Percentiles rank a stretch among this genome's conserved stretches.
Evolutionary conservation across 2,329 filamentous ascomycete species (phyloP).

Genomic region (Neospermospora avenae): DNA sequence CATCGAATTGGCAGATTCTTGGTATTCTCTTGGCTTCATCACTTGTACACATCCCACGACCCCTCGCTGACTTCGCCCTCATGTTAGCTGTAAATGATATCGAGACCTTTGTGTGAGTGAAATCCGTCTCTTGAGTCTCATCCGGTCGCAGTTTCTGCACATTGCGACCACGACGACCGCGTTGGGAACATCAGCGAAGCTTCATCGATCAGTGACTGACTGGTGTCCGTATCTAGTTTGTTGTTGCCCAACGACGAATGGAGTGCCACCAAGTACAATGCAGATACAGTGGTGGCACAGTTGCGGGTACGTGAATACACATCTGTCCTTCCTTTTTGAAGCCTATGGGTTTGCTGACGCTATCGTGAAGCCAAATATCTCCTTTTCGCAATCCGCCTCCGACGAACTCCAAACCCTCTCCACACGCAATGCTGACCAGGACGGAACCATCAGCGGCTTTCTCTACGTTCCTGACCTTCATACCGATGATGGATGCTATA

Average conservation of each 20-base stretch:
- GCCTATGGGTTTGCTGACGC: constrained; percentile 12
- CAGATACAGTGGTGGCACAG: constrained; percentile 22
- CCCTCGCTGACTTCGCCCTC: constrained; percentile 11
- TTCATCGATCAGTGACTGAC: constrained; percentile 16
- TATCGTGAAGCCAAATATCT: constrained; percentile 30
- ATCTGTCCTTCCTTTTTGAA: neutral
- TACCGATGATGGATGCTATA: constrained; percentile 56
- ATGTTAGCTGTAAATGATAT: constrained; percentile 29
- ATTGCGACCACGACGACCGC: neutral
- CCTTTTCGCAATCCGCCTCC: constrained; percentile 37
- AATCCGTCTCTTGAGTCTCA: neutral
- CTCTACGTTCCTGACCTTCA: constrained; percentile 78
- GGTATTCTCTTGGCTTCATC: constrained; percentile 15
- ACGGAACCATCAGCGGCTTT: constrained; percentile 68
- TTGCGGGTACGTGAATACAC: constrained; percentile 24
- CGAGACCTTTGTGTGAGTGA: constrained; percentile 31
- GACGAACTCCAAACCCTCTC: constrained; percentile 74
- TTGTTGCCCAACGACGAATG: constrained; percentile 34
- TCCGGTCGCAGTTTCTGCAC: neutral
- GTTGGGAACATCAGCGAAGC: constrained; percentile 2
- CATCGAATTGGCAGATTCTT: neutral
- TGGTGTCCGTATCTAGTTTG: constrained; percentile 19
- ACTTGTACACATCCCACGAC: neutral
- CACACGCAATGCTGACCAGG: constrained; percentile 57
- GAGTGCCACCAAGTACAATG: constrained; percentile 19